A percentile compares a stretch with the other conserved stretches of the same genome.
These are phyloP conservation scores for Oemleria cerasiformis DNA, from an alignment of 306 rosid species.

Conservation along the genomic window DNA sequence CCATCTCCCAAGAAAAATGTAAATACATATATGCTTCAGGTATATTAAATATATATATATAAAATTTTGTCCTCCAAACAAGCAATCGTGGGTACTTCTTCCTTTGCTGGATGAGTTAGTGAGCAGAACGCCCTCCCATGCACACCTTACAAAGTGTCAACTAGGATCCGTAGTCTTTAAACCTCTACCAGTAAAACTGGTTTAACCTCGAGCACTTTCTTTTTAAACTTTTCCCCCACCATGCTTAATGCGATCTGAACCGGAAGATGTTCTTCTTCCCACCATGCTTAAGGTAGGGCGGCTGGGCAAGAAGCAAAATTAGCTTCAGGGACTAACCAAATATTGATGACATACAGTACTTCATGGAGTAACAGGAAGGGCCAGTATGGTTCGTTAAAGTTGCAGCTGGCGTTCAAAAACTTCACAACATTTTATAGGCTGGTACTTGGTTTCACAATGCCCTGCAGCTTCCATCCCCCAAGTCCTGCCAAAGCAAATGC, in stretches of 20 bases:
- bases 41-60: no score
- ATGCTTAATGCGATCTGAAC: background rate
- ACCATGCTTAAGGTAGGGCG: background rate
- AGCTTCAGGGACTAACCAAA: conserved; percentile 1
- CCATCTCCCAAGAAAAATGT: no score
- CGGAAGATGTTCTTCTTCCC: background rate
- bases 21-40: no score
- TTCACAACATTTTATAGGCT: conserved; percentile 24
- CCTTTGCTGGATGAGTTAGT: background rate
- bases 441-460: conserved; percentile 76
- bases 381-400: background rate
- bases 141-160: conserved; percentile 2
- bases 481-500: conserved; percentile 86
- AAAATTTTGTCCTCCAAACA: background rate
- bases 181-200: background rate
- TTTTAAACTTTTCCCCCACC: conserved; percentile 5
- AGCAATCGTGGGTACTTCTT: background rate
- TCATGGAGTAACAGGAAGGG: background rate
- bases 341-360: background rate
- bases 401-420: conserved; percentile 15
- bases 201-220: background rate
- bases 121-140: background rate
- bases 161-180: background rate
- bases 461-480: conserved; percentile 98
- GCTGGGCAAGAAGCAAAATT: conserved; percentile 1